These are phyloP conservation scores for Smallanthus sonchifolius DNA, from an alignment of 129 eudicot species.

Conservation along the genomic window DNA sequence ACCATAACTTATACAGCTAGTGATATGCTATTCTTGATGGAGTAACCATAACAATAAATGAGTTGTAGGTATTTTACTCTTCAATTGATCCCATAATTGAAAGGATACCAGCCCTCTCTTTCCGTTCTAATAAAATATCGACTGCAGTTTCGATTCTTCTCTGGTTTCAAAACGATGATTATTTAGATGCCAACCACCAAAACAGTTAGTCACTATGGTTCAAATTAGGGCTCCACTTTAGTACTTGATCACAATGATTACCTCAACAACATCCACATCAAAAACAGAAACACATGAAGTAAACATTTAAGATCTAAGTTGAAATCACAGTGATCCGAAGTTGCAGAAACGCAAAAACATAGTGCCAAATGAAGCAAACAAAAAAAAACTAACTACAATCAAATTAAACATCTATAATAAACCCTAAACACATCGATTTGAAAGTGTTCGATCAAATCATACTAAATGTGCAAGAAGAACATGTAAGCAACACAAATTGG, in stretches of 20 bases:
- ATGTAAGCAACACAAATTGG: background rate
- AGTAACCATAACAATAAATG: conserved; percentile 1
- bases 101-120: background rate
- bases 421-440: conserved; percentile 25
- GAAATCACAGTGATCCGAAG: conserved; percentile 29
- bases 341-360: conserved; percentile 3
- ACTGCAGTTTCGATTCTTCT: background rate
- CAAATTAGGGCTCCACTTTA: background rate
- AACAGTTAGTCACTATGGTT: background rate
- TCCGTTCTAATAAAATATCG: background rate
- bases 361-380: background rate
- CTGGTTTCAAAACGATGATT: background rate
- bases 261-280: conserved; percentile 16
- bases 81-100: conserved; percentile 1
- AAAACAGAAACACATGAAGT: background rate
- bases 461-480: conserved; percentile 10
- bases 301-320: conserved; percentile 21
- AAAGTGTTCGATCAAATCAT: conserved; percentile 12
- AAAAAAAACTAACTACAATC: conserved; percentile 13
- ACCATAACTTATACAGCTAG: background rate
- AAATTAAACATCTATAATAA: background rate
- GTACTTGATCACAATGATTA: background rate
- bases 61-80: background rate
- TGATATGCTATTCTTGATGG: background rate
- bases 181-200: too few species aligned